A percentile compares a stretch with the other conserved stretches of the same genome.
phyloP scores from a whole-genome alignment of 331 rosid genomes.

The Cucumis variabilis region DNA sequence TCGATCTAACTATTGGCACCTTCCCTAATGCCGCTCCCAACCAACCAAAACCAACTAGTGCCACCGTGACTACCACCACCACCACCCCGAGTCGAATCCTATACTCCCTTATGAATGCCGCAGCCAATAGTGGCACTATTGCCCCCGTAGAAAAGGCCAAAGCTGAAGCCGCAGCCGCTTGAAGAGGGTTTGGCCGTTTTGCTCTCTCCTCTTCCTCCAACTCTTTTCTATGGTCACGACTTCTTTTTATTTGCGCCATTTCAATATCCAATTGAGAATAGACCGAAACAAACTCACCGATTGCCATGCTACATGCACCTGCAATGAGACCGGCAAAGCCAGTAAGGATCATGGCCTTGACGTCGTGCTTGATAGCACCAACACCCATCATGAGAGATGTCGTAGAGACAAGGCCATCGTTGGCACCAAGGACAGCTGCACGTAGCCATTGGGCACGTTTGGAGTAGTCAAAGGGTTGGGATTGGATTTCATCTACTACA shows the following conservation, averaged over 20 bases:
- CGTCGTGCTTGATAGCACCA: conserved; percentile 81
- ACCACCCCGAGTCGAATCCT: conserved; percentile 65
- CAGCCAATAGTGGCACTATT: conserved; percentile 82
- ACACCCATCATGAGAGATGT: conserved; percentile 94
- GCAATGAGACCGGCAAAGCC: conserved; percentile 93
- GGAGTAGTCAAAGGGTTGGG: conserved; percentile 72
- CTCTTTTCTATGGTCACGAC: neutral
- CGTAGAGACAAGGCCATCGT: conserved; percentile 89
- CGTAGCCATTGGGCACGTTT: conserved; percentile 95
- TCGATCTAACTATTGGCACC: conserved; percentile 61
- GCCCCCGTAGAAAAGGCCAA: conserved; percentile 85
- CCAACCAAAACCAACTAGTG: conserved; percentile 80
- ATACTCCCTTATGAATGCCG: conserved; percentile 72
- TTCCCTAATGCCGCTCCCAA: conserved; percentile 75
- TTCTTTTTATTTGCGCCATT: conserved; percentile 73
- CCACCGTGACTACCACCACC: conserved; percentile 65
- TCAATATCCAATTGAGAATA: conserved; percentile 86
- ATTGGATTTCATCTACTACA: conserved; percentile 38
- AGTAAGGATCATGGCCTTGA: conserved; percentile 80
- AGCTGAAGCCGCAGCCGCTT: conserved; percentile 62
- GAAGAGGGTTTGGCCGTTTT: conserved; percentile 80
- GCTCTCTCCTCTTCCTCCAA: conserved; percentile 36
- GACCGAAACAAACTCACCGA: conserved; percentile 93
- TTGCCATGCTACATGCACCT: conserved; percentile 98
- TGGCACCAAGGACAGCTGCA: conserved; percentile 90